Conservation (phyloP, 2,329 filamentous ascomycete species). For the Botrytis fabae region DNA sequence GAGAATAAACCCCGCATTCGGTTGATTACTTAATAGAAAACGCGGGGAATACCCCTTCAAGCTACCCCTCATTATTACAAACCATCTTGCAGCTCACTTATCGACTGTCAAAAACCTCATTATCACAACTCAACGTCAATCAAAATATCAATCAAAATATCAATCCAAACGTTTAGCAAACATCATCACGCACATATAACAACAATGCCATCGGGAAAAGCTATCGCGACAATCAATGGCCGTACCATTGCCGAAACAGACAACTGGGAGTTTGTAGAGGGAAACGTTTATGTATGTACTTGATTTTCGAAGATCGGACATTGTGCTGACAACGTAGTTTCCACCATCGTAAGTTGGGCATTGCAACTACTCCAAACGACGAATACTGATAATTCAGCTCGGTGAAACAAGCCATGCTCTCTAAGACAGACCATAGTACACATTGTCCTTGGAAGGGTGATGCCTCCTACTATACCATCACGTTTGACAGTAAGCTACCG, state of each 20-base stretch:
- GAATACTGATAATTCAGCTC: constrained; percentile 34
- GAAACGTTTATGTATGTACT: constrained; percentile 49
- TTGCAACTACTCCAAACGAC: neutral
- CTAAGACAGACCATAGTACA: constrained; percentile 44
- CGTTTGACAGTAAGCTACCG: constrained; percentile 41
- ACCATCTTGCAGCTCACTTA: neutral
- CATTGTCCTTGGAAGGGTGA: constrained; percentile 50
- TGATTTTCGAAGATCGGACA: constrained; percentile 23
- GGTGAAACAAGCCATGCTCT: constrained; percentile 45
- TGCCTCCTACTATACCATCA: constrained; percentile 50
- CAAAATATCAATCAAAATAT: neutral
- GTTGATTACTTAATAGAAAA: constrained; percentile 3
- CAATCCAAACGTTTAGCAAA: neutral
- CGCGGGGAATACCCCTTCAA: neutral
- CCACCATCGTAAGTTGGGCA: constrained; percentile 40
- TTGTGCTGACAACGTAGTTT: constrained; percentile 37
- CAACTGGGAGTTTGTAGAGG: constrained; percentile 49
- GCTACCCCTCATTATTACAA: constrained; percentile 23
- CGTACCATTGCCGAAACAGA: constrained; percentile 48
- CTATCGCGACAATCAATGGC: constrained; percentile 47
- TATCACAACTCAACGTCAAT: neutral
- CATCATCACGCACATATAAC: neutral
- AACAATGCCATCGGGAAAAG: constrained; percentile 35
- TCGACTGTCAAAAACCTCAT: neutral
- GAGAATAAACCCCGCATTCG: neutral